Conservation (phyloP, 345 rosid species). For the Crucihimalaya himalaica region DNA sequence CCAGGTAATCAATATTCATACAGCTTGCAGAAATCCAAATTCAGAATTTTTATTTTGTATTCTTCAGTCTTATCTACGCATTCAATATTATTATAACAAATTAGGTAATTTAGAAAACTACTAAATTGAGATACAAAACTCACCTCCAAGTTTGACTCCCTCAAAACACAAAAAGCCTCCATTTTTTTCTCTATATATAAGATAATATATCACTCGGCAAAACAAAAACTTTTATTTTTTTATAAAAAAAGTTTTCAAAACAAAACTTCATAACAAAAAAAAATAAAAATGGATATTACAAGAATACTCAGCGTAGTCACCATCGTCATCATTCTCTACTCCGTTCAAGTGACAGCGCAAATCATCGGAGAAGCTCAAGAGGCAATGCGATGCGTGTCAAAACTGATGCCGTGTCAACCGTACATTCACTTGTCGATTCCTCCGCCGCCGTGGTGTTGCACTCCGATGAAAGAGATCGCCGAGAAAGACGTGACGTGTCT, state of each 20-base stretch:
- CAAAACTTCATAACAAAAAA: constrained; percentile 1
- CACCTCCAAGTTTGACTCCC: neutral
- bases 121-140: constrained; percentile 21
- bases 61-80: neutral
- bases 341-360: constrained; percentile 10
- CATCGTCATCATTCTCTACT: constrained; percentile 8
- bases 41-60: neutral
- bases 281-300: neutral
- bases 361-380: neutral
- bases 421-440: constrained; percentile 33
- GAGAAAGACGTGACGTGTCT: constrained; percentile 44
- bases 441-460: constrained; percentile 50
- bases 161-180: neutral
- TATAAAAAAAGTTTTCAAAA: neutral
- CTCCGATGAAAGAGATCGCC: constrained; percentile 47
- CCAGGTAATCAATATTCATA: neutral
- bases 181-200: neutral
- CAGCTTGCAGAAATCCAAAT: neutral
- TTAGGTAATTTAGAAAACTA: neutral
- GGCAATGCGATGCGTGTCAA: constrained; percentile 43
- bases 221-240: neutral
- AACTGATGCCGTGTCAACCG: constrained; percentile 54
- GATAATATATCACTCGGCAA: neutral
- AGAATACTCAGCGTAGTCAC: constrained; percentile 1
- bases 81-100: constrained; percentile 7